A percentile compares a stretch with the other conserved stretches of the same genome.
Conservation (phyloP, 1,284 basidiomycete species). For the Apiotrichum siamense region DNA sequence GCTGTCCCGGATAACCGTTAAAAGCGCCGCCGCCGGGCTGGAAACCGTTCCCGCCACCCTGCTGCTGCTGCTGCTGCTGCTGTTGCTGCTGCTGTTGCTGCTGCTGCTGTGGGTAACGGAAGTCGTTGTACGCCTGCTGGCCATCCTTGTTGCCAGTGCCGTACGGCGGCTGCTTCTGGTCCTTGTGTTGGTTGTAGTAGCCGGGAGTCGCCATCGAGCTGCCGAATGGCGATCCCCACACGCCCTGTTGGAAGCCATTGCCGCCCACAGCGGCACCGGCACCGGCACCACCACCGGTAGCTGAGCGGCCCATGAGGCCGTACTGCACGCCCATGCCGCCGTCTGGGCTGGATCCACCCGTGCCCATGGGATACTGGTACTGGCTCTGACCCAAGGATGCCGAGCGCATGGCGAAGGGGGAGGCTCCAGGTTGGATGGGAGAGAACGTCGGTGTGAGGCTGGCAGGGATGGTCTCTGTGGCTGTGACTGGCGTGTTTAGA, state of each 20-base stretch:
- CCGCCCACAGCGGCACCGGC: slow-evolving; percentile 3
- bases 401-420: slow-evolving; percentile 6
- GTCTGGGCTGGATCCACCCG: slow-evolving; percentile 15
- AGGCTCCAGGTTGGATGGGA: slow-evolving; percentile 10
- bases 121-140: slow-evolving; percentile 1
- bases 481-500: slow-evolving; percentile 29
- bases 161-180: slow-evolving; percentile 16
- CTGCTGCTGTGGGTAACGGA: not conserved
- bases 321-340: slow-evolving; percentile 16
- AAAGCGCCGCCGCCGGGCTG: slow-evolving; percentile 3
- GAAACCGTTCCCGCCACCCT: not conserved
- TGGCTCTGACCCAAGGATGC: not conserved
- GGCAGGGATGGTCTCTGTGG: slow-evolving; percentile 8
- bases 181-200: slow-evolving; percentile 16
- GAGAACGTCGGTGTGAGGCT: slow-evolving; percentile 18
- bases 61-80: slow-evolving; percentile 6
- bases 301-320: slow-evolving; percentile 20
- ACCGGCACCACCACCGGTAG: no score
- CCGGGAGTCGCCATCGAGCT: slow-evolving; percentile 25
- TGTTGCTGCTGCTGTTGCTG: not conserved
- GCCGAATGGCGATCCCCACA: slow-evolving; percentile 36
- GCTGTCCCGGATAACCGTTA: slow-evolving; percentile 8
- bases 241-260: slow-evolving; percentile 27
- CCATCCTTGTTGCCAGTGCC: slow-evolving; percentile 11
- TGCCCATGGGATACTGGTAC: slow-evolving; percentile 13